Evolutionary conservation across 805 yeast species (phyloP).

Genomic region (Pichia pseudocactophila): DNA sequence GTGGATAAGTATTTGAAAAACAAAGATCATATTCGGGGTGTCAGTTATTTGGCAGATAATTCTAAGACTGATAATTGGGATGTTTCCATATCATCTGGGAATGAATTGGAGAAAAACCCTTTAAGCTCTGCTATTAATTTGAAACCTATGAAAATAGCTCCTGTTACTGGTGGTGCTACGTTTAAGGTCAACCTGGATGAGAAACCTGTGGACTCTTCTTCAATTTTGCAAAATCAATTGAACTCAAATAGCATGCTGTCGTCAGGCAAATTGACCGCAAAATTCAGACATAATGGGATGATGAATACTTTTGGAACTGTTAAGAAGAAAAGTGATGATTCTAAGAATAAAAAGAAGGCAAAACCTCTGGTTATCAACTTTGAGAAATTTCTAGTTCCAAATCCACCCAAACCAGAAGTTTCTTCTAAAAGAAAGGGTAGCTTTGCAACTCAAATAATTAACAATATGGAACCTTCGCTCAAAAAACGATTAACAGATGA

Average conservation of each 20-base stretch:
- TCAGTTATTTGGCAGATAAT: not conserved
- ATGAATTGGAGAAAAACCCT: not conserved
- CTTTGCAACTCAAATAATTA: not conserved
- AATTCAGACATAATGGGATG: not conserved
- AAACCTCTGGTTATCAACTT: constrained; percentile 10
- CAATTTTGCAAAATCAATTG: too few species aligned
- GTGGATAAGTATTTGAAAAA: constrained; percentile 10
- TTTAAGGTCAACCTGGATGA: not conserved
- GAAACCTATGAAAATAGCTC: not conserved
- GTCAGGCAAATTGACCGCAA: not conserved
- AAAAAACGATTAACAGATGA: constrained; percentile 9
- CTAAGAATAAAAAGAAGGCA: constrained; percentile 1
- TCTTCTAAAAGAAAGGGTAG: constrained; percentile 9
- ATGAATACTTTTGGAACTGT: not conserved
- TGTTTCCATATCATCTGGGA: not conserved
- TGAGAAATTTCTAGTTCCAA: constrained; percentile 14
- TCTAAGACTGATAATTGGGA: not conserved
- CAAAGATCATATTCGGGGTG: not conserved
- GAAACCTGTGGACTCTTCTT: not conserved
- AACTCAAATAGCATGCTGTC: too few species aligned
- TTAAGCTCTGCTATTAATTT: not conserved
- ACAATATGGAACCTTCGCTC: not conserved
- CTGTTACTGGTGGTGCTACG: not conserved
- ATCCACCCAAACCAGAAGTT: constrained; percentile 12
- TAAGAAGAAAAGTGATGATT: not conserved